Base-by-base conservation (phyloP, 441 rosid species). In the Populus hybrid region DNA sequence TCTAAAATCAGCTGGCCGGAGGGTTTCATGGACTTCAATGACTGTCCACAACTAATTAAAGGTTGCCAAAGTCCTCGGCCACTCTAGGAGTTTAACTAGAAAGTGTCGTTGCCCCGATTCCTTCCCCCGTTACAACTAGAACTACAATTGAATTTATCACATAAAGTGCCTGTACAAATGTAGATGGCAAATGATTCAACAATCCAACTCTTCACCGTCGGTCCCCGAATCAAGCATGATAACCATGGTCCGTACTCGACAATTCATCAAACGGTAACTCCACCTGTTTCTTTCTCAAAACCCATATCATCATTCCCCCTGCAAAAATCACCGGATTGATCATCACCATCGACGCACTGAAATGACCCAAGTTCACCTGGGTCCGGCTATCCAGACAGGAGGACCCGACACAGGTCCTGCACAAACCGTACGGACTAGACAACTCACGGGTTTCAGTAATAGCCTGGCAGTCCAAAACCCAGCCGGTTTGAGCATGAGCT, bases 201-300 rank as follows among this genome's bases (percentile, higher is more conserved):
- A 40, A 40, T 40, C 46, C 46, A 40, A 3, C 46, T 3, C 46
- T 10, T 3, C 46, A 10, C 40, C 9, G 40, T 36, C 40, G 40
- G 10, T 36, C 40, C 40, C 46, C 14, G 46, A 10, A 40, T 40
- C 67, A 77, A 30, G 4, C 90, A 89, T 79, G 91, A 30, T 3
- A 3, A 40, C 75, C 80, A 80, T 85, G 86, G 79, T 82, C 80
- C 9, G 88, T 83, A 0, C 81, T 72, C 90, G 85, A 88, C 38
- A 88, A 23, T 81, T 93, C 90, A 81, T 93, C 91, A 74, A 84
- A 89, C 83, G 97, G 92, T 76, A 92, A 79, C 42, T 95, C 99
- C 67, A 93, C 89, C 5, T 94, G 93, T 2, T 12, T 81, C 75
- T 87, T 84, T 71, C 91, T 89, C 79, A 93, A 50, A 70, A 85